Percentiles rank a stretch among this genome's conserved stretches.
Evolutionary conservation across 805 yeast genomes (phyloP).

Genomic region (Saccharomycopsis synnaedendra): DNA sequence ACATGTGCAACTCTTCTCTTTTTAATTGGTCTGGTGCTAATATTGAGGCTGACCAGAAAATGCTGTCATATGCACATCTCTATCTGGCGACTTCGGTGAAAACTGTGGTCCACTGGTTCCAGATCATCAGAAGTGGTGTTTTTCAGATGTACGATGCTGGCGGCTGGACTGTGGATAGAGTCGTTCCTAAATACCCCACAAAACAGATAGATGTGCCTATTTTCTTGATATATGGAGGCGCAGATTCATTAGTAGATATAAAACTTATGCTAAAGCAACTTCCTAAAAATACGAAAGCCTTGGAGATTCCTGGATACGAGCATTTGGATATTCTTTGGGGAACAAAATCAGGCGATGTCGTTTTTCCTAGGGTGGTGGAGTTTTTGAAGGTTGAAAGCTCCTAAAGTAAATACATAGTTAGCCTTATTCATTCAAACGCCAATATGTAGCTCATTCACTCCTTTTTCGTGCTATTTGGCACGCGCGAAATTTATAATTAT

Average conservation of each 20-base stretch:
- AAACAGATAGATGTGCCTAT: constrained; percentile 61
- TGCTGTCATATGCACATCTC: constrained; percentile 72
- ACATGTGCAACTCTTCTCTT: constrained; percentile 49
- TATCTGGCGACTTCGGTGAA: constrained; percentile 90
- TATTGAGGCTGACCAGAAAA: constrained; percentile 63
- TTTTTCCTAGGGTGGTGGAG: constrained; percentile 30
- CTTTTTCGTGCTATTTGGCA: no score
- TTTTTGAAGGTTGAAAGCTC: constrained; percentile 20
- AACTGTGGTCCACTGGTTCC: constrained; percentile 93
- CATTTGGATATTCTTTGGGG: constrained; percentile 93
- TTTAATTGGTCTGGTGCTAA: constrained; percentile 75
- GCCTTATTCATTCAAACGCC: no score
- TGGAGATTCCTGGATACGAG: constrained; percentile 63
- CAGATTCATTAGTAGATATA: constrained; percentile 81
- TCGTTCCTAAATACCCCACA: constrained; percentile 52
- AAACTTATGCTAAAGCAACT: constrained; percentile 58
- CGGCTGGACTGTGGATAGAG: constrained; percentile 24
- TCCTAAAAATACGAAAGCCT: constrained; percentile 40
- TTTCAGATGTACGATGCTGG: constrained; percentile 80
- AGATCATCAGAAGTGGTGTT: constrained; percentile 61
- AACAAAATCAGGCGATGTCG: constrained; percentile 38
- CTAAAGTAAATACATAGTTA: no score
- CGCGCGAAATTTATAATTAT: no score
- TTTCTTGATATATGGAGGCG: constrained; percentile 64
- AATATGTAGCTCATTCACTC: no score